Base-by-base conservation (phyloP, 2,329 filamentous ascomycete genomes). In the Chaetomium sp. region DNA sequence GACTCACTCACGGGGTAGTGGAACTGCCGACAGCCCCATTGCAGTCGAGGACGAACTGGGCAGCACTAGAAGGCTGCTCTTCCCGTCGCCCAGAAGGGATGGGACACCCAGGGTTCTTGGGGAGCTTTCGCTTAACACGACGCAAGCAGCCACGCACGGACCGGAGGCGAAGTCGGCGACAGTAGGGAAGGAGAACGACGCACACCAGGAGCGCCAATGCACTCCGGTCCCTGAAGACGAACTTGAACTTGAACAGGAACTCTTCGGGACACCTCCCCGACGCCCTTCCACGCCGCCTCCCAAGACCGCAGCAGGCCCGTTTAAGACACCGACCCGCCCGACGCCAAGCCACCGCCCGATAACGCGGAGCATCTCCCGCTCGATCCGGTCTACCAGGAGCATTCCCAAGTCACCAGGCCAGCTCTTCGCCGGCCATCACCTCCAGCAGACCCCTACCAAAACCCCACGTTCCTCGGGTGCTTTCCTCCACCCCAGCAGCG, bases 41-140 rank as follows among this genome's bases (percentile, higher is more conserved):
- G 78, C 81, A 31, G 69, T 85, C 6, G 81, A 84, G 49, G 71
- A 80, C 58, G 81, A 82, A 38, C 77, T 84, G 57, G 85, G 84
- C 38, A 77, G 74, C 59, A 93, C 90, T 0, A 83, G 90, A 66
- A 83, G 92, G 64, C 77, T 93, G 2, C 81, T 95, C 0, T 95
- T 95, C 72, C 90, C 91, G 0, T 93, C 90, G 0, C 91, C 91
- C 2, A 83, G 87, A 51, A 90, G 89, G 69, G 84, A 87, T 33
- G 85, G 83, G 42, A 81, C 85, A 54, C 78, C 83, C 1, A 91
- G 87, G 73, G 83, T 85, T 25, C 80, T 91, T 2, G 83, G 84
- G 57, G 85, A 88, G 70, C 74, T 86, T 49, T 76, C 81, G 16
- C 78, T 83, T 19, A 88, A 88, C 69, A 74, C 82, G 59, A 78